Percentiles rank a stretch among this genome's conserved stretches.
Evolutionary conservation across 192 early-diverging fungal species (phyloP).

Genomic region (Chytriomyces confervae): DNA sequence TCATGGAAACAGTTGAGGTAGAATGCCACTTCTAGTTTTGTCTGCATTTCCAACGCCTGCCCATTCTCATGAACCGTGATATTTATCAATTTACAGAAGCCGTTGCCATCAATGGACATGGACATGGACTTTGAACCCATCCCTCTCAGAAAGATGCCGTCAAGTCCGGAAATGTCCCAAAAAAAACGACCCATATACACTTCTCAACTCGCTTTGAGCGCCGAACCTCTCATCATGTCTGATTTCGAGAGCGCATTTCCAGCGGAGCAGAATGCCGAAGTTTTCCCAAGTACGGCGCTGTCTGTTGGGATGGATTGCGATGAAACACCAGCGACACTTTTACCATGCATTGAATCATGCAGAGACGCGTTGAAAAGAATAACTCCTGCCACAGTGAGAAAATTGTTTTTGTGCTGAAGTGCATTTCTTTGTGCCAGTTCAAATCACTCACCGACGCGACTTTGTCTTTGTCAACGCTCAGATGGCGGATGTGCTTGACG

Average conservation of each 20-base stretch:
- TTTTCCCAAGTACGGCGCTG: neutral
- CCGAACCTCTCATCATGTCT: too few relatives aligned
- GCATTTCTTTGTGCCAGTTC: neutral
- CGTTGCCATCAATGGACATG: neutral
- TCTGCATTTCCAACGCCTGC: neutral
- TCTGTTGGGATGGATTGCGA: conserved; percentile 3
- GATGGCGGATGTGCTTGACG: conserved; percentile 71
- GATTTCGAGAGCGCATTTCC: too few relatives aligned
- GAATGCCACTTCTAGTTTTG: neutral
- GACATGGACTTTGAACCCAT: neutral
- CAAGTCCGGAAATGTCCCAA: neutral
- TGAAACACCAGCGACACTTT: neutral
- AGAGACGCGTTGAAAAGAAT: conserved; percentile 41
- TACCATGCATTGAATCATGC: conserved; percentile 14
- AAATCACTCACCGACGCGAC: neutral
- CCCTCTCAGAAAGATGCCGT: neutral
- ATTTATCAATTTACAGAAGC: neutral
- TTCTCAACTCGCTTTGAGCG: neutral
- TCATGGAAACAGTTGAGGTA: neutral
- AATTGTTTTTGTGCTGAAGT: neutral
- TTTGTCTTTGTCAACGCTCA: conserved; percentile 21
- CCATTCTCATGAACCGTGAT: neutral
- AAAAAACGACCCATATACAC: neutral
- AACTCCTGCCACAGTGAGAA: conserved; percentile 31
- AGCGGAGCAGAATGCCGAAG: too few relatives aligned